Conservation (phyloP, 2,329 filamentous ascomycete species). For the Fusarium sp. region DNA sequence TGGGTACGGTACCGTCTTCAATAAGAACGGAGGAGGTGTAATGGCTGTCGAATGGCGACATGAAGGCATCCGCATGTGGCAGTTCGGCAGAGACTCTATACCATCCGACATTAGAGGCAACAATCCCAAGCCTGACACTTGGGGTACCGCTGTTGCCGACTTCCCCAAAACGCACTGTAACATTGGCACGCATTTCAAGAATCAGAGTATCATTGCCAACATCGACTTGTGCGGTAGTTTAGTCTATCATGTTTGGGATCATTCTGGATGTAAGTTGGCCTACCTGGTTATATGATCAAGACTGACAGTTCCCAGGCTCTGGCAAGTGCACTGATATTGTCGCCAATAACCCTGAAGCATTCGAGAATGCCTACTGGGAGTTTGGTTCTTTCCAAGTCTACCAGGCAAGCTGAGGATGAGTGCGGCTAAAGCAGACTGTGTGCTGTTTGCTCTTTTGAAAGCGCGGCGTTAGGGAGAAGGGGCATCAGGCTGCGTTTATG, state of each 20-base stretch:
- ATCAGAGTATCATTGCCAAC: conserved; percentile 75
- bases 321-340: conserved; percentile 69
- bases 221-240: conserved; percentile 73
- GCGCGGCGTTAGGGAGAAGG: conserved; percentile 41
- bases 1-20: conserved; percentile 66
- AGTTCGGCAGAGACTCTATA: conserved; percentile 63
- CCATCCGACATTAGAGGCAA: conserved; percentile 64
- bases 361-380: conserved; percentile 73
- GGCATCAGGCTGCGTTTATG: conserved; percentile 1
- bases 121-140: conserved; percentile 70
- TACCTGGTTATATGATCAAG: not conserved
- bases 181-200: conserved; percentile 70
- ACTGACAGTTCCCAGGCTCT: conserved; percentile 56
- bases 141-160: conserved; percentile 73
- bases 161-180: conserved; percentile 74
- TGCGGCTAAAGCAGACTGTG: not conserved
- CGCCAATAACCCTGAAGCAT: conserved; percentile 66
- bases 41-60: conserved; percentile 72
- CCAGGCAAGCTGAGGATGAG: conserved; percentile 45
- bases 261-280: conserved; percentile 58
- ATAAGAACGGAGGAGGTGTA: conserved; percentile 66
- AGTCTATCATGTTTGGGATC: conserved; percentile 60
- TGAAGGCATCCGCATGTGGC: conserved; percentile 73
- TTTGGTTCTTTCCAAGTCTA: conserved; percentile 73
- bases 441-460: conserved; percentile 21